Evolutionary conservation across 192 early-diverging fungal genomes (phyloP), one percentile per base, ranked within the genome.

Genomic region (Coemansia sp.): DNA sequence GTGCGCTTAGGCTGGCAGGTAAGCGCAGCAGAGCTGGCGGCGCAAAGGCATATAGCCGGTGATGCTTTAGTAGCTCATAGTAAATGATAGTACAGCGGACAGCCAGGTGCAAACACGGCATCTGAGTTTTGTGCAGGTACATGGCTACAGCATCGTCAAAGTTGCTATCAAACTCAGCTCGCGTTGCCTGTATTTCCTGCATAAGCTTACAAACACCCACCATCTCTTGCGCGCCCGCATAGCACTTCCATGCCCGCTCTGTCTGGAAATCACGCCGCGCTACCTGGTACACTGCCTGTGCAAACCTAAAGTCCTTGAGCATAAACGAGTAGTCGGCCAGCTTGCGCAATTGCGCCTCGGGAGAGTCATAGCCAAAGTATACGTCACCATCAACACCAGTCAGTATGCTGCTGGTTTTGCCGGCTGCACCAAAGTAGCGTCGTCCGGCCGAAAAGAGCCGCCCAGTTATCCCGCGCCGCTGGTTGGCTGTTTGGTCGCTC

Each of bases 321-420:
- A 98, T 98, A 63, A 99, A 98, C 3, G 93, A 86, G 74, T 88
- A 99, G 77, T 98, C 95, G 10, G 90, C 97, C 20, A 98, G 78
- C 63, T 88, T 89, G 5, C 95, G 82, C 83, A 98, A 84, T 57
- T 92, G 84, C 9, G 94, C 86, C 64, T 99, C 97, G 1, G 90
- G 89, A n/a, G 94, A 83, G 45, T 81, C 83, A 70, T 85, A 78
- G 7, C 81, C 68, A 53, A 88, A 93, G 55, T 58, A 77, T 21
- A 45, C 30, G 10, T 72, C 61, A 30, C 74, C 65, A 41, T 62
- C 68, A 19, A 48, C 40, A 20, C 67, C 75, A 3, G 44, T 46
- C 1, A 48, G n/a, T 15, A 58, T 63, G 35, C 41, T 50, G 55
- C 23, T 52, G n/a, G 57, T 47, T 43, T 57, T 70, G 14, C 53